These are phyloP conservation scores for Coffea eugenioides DNA, from an alignment of 257 asterid genomes.

Conservation along the genomic window DNA sequence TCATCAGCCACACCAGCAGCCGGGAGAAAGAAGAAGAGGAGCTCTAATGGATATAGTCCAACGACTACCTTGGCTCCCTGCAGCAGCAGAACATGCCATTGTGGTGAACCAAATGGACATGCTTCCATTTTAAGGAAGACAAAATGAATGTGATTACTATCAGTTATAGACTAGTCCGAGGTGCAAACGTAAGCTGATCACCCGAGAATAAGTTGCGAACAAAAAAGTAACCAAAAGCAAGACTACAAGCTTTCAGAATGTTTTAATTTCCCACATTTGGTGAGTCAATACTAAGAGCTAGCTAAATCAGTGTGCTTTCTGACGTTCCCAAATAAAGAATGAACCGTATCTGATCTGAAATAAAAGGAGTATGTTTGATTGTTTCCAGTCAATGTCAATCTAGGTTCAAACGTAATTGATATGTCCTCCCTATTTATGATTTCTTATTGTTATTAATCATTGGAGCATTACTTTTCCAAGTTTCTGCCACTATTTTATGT, in stretches of 20 bases:
- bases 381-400: not conserved
- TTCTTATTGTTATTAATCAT: not conserved
- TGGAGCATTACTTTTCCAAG: too few relatives aligned
- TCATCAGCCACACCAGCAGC: not conserved
- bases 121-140: not conserved
- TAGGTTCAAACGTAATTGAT: too few relatives aligned
- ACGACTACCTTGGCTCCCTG: not conserved
- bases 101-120: not conserved
- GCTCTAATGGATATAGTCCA: not conserved
- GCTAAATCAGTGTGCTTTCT: not conserved
- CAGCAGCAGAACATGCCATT: not conserved
- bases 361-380: not conserved
- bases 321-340: not conserved
- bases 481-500: too few relatives aligned
- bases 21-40: not conserved
- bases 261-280: not conserved
- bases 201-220: not conserved
- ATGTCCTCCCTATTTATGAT: too few relatives aligned
- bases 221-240: not conserved
- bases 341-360: not conserved
- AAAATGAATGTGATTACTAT: not conserved
- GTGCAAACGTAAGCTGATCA: not conserved
- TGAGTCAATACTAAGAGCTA: not conserved
- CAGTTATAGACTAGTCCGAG: not conserved
- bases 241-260: not conserved